Conservation (phyloP, 176 grass and related monocot genomes). For the Lolium perenne region DNA sequence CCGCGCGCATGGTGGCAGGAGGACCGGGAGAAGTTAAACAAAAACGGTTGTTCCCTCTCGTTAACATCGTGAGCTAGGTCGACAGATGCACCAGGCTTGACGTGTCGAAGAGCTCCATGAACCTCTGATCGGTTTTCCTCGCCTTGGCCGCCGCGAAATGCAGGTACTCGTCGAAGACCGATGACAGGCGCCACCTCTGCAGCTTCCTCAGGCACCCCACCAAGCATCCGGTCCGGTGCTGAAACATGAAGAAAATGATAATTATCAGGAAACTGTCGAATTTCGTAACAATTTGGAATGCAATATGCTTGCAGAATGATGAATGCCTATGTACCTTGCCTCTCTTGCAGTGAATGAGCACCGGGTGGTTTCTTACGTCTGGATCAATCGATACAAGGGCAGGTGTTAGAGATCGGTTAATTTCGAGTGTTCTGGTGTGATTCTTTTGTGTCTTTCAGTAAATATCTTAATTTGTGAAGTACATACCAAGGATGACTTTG, state of each 20-base stretch:
- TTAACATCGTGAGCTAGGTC: constrained; percentile 34
- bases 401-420: constrained; percentile 2
- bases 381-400: constrained; percentile 17
- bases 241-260: neutral
- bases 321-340: constrained; percentile 62
- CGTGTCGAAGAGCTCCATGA: constrained; percentile 90
- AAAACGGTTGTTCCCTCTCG: neutral
- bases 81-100: constrained; percentile 62
- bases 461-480: neutral
- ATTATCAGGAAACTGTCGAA: neutral
- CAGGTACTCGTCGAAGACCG: constrained; percentile 84
- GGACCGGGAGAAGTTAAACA: constrained; percentile 26
- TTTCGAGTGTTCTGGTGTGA: neutral
- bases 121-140: constrained; percentile 70
- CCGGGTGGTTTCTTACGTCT: constrained; percentile 82
- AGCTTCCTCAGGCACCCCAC: constrained; percentile 87
- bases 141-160: constrained; percentile 88
- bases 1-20: constrained; percentile 33
- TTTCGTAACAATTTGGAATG: neutral
- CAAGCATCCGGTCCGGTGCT: constrained; percentile 93
- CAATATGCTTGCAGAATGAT: neutral
- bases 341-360: constrained; percentile 95
- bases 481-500: constrained; percentile 79
- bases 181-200: constrained; percentile 81
- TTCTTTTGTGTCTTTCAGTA: neutral